phyloP scores from a whole-genome alignment of 257 asterid species.

The Cynanchum wilfordii region DNA sequence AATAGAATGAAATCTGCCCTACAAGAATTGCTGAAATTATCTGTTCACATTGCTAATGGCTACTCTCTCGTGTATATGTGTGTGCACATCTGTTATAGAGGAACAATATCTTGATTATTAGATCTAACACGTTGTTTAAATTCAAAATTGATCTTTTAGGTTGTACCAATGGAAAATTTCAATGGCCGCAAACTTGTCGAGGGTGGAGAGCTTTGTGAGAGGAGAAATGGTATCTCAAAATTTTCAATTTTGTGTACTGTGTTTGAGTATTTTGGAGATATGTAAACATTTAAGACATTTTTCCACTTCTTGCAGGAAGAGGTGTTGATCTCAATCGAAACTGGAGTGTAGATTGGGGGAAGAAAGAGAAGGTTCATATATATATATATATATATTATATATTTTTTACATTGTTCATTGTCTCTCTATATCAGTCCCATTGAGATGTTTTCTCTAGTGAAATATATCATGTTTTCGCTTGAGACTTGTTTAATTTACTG shows the following conservation, averaged over 20 bases:
- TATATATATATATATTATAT: too few relatives aligned
- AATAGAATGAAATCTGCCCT: not conserved
- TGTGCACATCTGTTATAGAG: not conserved
- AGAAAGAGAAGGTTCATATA: slow-evolving; percentile 75
- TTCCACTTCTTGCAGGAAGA: slow-evolving; percentile 55
- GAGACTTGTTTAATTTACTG: not conserved
- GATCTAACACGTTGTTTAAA: not conserved
- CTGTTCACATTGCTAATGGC: not conserved
- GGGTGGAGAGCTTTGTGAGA: slow-evolving; percentile 93
- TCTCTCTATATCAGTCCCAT: not conserved
- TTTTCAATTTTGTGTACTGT: slow-evolving; percentile 12
- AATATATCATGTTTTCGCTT: not conserved
- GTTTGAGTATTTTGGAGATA: slow-evolving; percentile 7
- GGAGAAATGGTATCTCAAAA: slow-evolving; percentile 77
- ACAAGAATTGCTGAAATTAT: not conserved
- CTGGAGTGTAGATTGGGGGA: slow-evolving; percentile 99
- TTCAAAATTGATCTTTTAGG: slow-evolving; percentile 38
- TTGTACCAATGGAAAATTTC: slow-evolving; percentile 83
- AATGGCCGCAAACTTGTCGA: slow-evolving; percentile 96
- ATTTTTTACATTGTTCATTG: not conserved
- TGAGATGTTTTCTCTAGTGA: not conserved
- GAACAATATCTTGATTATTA: not conserved
- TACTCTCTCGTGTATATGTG: not conserved
- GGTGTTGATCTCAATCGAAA: slow-evolving; percentile 96
- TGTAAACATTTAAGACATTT: slow-evolving; percentile 14